phyloP scores from a whole-genome alignment of 768 basidiomycete genomes.

The Calocybe gangraenosa region DNA sequence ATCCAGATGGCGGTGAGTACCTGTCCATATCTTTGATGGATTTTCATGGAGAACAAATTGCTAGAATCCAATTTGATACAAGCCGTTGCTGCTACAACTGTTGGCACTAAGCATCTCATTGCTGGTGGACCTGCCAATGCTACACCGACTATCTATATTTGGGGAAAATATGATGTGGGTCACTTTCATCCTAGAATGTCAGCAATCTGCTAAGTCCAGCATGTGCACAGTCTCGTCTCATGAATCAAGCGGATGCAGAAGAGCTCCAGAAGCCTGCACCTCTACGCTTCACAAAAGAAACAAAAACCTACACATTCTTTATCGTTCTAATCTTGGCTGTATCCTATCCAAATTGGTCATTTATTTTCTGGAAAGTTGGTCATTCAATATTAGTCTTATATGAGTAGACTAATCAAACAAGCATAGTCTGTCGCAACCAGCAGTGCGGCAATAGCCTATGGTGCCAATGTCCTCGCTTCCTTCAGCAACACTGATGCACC shows the following conservation, averaged over 20 bases:
- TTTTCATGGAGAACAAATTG: not conserved
- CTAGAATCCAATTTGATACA: conserved; percentile 6
- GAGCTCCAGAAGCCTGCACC: not conserved
- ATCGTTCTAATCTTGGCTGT: not conserved
- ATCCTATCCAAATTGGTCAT: conserved; percentile 1
- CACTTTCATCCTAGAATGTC: not conserved
- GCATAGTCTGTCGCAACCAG: too few species aligned
- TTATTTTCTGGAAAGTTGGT: not conserved
- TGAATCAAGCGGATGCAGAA: too few species aligned
- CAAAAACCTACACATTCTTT: not conserved
- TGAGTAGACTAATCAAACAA: too few species aligned
- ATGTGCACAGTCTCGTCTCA: too few species aligned
- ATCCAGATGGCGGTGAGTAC: not conserved
- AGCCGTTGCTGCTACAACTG: conserved; percentile 1
- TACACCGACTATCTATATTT: conserved; percentile 4
- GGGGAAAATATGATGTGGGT: not conserved
- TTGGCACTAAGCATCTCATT: conserved; percentile 2
- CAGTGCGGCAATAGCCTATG: too few species aligned
- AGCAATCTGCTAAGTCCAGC: too few species aligned
- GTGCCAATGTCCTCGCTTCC: too few species aligned
- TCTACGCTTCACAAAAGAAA: not conserved
- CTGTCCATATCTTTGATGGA: not conserved
- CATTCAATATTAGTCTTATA: not conserved
- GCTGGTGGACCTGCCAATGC: conserved; percentile 2
- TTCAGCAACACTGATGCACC: too few species aligned